Conservation (phyloP, 805 yeast genomes). For the Teunomyces tritomae region DNA sequence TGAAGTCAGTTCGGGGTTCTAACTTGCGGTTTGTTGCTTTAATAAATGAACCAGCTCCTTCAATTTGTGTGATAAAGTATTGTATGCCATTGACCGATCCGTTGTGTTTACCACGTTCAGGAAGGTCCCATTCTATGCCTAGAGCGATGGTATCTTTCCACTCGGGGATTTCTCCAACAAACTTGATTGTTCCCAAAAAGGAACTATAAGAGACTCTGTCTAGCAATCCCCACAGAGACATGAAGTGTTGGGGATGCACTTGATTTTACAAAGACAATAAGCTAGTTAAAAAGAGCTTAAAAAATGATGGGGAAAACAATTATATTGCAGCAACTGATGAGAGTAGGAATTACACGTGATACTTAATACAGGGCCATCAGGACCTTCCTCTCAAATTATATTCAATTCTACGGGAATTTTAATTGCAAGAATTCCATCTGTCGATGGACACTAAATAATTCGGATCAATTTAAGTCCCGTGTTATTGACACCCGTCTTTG, state of each 20-base stretch:
- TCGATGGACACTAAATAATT: no score
- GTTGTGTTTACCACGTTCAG: constrained; percentile 64
- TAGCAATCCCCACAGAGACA: background rate
- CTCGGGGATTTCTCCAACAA: constrained; percentile 54
- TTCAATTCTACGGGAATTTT: no score
- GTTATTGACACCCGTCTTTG: no score
- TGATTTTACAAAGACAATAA: background rate
- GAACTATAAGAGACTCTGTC: constrained; percentile 5
- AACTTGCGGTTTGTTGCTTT: constrained; percentile 43
- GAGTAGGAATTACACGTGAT: background rate
- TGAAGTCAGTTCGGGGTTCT: constrained; percentile 27
- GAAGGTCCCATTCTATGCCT: constrained; percentile 88
- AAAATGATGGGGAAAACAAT: no score
- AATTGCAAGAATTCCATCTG: no score
- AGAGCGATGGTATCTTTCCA: constrained; percentile 40
- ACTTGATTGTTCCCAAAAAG: constrained; percentile 60
- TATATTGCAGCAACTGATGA: background rate
- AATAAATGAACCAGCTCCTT: constrained; percentile 61
- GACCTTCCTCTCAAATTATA: no score
- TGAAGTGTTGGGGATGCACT: background rate
- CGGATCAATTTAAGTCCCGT: no score
- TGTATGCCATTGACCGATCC: constrained; percentile 54
- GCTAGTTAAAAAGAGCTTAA: background rate
- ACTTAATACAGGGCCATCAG: no score
- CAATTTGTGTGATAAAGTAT: constrained; percentile 50